These are phyloP conservation scores for Cyberlindnera euphorbiiphila DNA, from an alignment of 805 yeast genomes.

Conservation along the genomic window DNA sequence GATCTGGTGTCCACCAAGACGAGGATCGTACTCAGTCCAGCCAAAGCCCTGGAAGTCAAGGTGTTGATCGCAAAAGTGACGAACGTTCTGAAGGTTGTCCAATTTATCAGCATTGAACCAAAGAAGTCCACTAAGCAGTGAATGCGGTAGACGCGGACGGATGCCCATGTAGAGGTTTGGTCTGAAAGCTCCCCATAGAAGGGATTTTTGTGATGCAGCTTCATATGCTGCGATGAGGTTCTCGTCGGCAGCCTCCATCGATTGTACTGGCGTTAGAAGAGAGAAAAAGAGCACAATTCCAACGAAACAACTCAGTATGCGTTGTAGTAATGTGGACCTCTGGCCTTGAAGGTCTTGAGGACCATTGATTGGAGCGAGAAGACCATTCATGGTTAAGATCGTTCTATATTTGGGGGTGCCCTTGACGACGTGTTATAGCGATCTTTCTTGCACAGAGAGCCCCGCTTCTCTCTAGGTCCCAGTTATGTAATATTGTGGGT, in stretches of 20 bases:
- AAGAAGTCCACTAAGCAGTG: conserved; percentile 75
- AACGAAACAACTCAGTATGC: too few relatives aligned
- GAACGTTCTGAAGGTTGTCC: conserved; percentile 48
- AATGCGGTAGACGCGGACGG: conserved; percentile 74
- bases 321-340: too few relatives aligned
- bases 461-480: too few relatives aligned
- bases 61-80: conserved; percentile 73
- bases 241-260: too few relatives aligned
- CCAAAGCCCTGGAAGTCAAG: conserved; percentile 73
- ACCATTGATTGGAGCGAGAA: too few relatives aligned
- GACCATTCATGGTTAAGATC: too few relatives aligned
- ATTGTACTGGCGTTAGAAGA: too few relatives aligned
- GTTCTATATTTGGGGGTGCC: too few relatives aligned
- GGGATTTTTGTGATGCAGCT: conserved; percentile 42
- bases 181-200: conserved; percentile 92
- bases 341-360: too few relatives aligned
- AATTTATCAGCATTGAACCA: conserved; percentile 74
- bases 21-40: conserved; percentile 86
- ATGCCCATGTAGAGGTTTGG: conserved; percentile 84
- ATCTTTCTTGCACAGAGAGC: too few relatives aligned
- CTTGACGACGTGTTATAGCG: too few relatives aligned
- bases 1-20: conserved; percentile 79
- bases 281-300: not conserved
- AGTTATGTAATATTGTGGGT: too few relatives aligned
- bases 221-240: conserved; percentile 24